Base-by-base conservation (phyloP, 495 filamentous ascomycete species). In the Penicillium atrosanguineum region DNA sequence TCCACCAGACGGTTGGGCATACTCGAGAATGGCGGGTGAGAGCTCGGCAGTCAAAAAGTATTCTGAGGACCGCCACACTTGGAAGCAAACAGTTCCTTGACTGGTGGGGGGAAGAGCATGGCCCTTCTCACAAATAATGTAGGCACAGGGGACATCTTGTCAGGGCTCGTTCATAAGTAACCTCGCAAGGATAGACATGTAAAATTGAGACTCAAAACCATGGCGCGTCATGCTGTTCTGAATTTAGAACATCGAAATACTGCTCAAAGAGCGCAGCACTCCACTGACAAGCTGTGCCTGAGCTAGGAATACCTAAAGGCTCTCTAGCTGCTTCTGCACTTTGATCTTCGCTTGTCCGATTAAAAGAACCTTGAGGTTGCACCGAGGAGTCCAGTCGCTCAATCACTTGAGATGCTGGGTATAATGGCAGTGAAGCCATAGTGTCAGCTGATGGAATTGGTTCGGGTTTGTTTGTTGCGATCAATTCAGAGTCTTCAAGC, bases 101-200 rank as follows among this genome's bases (percentile, higher is more conserved):
- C 3, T 51, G 38, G n/a, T n/a, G 11, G 56, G 48, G 19, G 70
- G 64, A 20, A 75, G 44, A 8, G 60, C 58, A 31, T 49, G 46
- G 23, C 75, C 70, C 29, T 72, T 26, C 52, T 69, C 61, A 37
- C 63, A 69, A 12, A 64, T 16, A 21, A 73, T 56, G 49, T 73
- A 75, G n/a, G 67, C 52, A 28, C 52, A 62, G 20, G 65, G 60
- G 2, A 68, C 61, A 21, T 52, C 53, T 28, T 37, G 55, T 60
- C 58, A 69, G 14, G 63, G 61, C 52, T 60, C 55, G 51, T n/a
- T n/a, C n/a, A n/a, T 61, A 64, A 1, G 52, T 67, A 23, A 36
- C 46, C 16, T 60, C 59, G 21, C 53, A 65, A 9, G 36, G 56
- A 34, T 62, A 65, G 44, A 69, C 62, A n/a, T 7, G 28, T 31